These are phyloP conservation scores for Asterella californica DNA, from an alignment of 225 moss, liverwort and hornwort species.

Conservation along the genomic window DNA sequence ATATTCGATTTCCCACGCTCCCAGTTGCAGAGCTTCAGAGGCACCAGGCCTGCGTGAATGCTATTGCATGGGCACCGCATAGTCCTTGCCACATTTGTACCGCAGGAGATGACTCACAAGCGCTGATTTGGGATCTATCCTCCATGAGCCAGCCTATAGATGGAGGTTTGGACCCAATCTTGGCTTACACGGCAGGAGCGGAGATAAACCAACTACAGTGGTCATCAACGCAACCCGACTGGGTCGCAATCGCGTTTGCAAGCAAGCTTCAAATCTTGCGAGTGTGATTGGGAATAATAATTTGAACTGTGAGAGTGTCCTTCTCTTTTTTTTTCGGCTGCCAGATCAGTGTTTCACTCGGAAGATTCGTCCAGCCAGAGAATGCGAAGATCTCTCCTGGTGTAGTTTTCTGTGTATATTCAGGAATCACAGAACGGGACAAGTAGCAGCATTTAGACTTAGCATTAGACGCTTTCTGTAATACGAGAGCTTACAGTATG, in stretches of 20 bases:
- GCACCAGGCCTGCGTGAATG: conserved; percentile 83
- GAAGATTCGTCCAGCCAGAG: neutral
- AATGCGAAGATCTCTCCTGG: neutral
- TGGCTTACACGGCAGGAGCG: conserved; percentile 85
- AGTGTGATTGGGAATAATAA: conserved; percentile 38
- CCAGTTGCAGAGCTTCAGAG: conserved; percentile 89
- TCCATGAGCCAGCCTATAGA: conserved; percentile 76
- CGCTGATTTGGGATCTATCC: conserved; percentile 87
- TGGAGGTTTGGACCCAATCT: conserved; percentile 75
- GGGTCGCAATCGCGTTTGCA: conserved; percentile 84
- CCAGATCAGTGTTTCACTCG: neutral
- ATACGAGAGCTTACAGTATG: neutral
- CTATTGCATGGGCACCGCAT: conserved; percentile 88
- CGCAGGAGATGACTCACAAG: conserved; percentile 87
- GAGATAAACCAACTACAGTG: conserved; percentile 94
- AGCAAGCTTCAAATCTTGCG: conserved; percentile 81
- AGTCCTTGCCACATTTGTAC: conserved; percentile 88
- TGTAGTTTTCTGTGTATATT: neutral
- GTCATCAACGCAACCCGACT: conserved; percentile 88
- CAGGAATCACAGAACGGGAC: neutral
- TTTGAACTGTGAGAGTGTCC: neutral
- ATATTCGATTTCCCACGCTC: conserved; percentile 80
- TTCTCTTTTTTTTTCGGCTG: neutral
- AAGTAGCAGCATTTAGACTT: neutral
- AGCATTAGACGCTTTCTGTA: neutral